Evolutionary conservation across 2,329 filamentous ascomycete species (phyloP).

Genomic region (Rhytidhysteron rufulum): DNA sequence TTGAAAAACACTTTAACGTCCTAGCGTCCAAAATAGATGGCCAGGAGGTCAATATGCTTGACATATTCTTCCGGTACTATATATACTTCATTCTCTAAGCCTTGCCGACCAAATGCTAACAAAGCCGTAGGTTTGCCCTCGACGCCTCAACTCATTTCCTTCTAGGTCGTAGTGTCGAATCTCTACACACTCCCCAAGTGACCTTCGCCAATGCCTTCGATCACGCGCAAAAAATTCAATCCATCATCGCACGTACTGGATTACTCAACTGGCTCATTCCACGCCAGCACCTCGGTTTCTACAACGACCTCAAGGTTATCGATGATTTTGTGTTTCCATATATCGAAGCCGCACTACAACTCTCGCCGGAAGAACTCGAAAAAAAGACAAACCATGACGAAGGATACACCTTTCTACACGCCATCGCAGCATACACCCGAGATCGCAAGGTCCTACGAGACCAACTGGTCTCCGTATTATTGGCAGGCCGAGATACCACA

Average conservation of each 20-base stretch:
- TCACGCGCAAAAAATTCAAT: constrained; percentile 72
- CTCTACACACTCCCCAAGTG: constrained; percentile 53
- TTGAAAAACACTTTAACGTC: constrained; percentile 73
- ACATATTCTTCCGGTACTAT: constrained; percentile 67
- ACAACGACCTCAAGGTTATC: constrained; percentile 61
- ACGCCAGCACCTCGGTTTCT: constrained; percentile 57
- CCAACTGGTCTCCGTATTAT: constrained; percentile 66
- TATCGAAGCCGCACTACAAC: constrained; percentile 68
- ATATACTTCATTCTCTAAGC: background rate
- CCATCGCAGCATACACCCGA: constrained; percentile 75
- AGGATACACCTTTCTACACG: constrained; percentile 81
- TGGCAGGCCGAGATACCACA: constrained; percentile 86
- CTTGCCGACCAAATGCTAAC: background rate
- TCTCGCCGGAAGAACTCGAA: constrained; percentile 68
- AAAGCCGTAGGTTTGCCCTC: constrained; percentile 58
- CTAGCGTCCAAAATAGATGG: constrained; percentile 63
- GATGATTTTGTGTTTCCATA: constrained; percentile 74
- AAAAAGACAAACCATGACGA: constrained; percentile 67
- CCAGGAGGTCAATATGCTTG: constrained; percentile 63
- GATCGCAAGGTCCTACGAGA: constrained; percentile 68
- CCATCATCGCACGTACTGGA: constrained; percentile 61
- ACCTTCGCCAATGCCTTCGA: constrained; percentile 79
- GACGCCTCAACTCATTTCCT: constrained; percentile 86
- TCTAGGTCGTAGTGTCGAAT: constrained; percentile 70
- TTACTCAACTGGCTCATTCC: constrained; percentile 63